A percentile compares a stretch with the other conserved stretches of the same genome.
Evolutionary conservation across 2,329 filamentous ascomycete genomes (phyloP).

Genomic region (Aschersonia sp.): DNA sequence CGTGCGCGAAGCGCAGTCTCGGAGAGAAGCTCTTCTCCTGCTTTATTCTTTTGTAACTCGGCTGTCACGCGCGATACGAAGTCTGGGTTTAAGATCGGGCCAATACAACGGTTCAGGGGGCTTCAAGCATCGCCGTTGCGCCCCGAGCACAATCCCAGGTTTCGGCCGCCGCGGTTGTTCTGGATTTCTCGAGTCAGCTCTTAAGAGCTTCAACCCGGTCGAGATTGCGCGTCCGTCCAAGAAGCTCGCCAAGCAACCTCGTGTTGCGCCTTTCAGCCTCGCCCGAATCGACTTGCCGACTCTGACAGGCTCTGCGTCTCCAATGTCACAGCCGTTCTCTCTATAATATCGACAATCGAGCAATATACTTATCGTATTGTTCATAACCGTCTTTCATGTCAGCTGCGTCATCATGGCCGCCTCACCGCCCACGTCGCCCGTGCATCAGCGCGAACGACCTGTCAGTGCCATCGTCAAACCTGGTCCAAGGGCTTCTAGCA

Average conservation of each 20-base stretch:
- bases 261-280: too few relatives aligned
- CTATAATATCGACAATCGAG: not conserved
- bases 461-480: conserved; percentile 70
- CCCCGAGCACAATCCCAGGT: too few relatives aligned
- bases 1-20: not conserved
- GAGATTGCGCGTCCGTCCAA: too few relatives aligned
- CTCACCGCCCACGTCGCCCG: conserved; percentile 57
- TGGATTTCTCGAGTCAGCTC: too few relatives aligned
- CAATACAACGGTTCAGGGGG: not conserved
- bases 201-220: too few relatives aligned
- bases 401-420: conserved; percentile 37
- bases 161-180: too few relatives aligned
- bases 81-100: not conserved
- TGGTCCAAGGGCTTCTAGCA: conserved; percentile 61
- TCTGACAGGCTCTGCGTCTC: too few relatives aligned
- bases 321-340: not conserved
- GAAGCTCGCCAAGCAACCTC: too few relatives aligned
- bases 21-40: not conserved
- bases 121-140: not conserved
- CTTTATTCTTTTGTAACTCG: not conserved
- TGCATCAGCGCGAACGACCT: conserved; percentile 47
- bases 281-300: too few relatives aligned
- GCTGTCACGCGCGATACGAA: conserved; percentile 1
- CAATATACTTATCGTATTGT: not conserved
- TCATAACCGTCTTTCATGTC: not conserved